Evolutionary conservation across 257 asterid species (phyloP).

Genomic region (Rhazya stricta): DNA sequence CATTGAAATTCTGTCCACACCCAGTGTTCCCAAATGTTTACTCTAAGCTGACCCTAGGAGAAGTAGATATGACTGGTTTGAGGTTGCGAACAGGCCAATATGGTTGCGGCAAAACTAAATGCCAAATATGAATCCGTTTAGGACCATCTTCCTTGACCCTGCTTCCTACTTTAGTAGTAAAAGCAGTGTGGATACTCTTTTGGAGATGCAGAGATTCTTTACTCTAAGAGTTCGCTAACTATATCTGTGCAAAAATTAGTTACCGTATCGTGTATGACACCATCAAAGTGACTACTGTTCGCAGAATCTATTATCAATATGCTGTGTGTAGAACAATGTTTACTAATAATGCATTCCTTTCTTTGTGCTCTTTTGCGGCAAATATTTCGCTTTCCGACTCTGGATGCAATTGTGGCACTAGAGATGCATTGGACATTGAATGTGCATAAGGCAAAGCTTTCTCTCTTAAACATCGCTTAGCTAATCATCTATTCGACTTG

Average conservation of each 20-base stretch:
- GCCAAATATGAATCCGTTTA: slow-evolving; percentile 2
- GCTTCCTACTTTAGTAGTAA: slow-evolving; percentile 6
- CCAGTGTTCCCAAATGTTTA: slow-evolving; percentile 19
- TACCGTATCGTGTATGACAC: neutral
- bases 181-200: neutral
- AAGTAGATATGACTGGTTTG: neutral
- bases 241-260: neutral
- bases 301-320: neutral
- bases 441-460: neutral
- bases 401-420: neutral
- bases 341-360: too few species aligned
- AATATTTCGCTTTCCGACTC: too few species aligned
- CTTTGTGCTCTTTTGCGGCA: too few species aligned
- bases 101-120: slow-evolving; percentile 11
- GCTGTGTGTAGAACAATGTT: neutral
- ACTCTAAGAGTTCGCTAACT: neutral
- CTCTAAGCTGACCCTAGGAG: neutral
- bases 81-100: neutral
- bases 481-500: neutral
- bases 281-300: neutral
- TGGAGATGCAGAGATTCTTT: slow-evolving; percentile 1
- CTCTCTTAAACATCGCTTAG: neutral
- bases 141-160: slow-evolving; percentile 13
- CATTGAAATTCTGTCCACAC: slow-evolving; percentile 55
- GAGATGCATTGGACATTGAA: neutral